Evolutionary conservation across 2,329 filamentous ascomycete species (phyloP).

Genomic region (Ophiocordyceps camponoti-leonardi): DNA sequence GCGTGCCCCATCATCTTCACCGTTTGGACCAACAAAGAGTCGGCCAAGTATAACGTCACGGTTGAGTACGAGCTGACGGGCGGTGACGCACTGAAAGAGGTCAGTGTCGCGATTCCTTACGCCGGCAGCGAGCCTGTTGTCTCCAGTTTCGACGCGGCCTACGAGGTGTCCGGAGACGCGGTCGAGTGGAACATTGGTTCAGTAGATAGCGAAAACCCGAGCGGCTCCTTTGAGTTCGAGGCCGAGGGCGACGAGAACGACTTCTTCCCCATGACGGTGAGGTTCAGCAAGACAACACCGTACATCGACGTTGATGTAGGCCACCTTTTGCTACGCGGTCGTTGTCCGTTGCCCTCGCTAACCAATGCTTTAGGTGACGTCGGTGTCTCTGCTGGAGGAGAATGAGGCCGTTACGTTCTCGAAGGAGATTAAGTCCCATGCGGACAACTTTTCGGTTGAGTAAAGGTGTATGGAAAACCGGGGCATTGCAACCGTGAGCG

Average conservation of each 20-base stretch:
- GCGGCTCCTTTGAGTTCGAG: conserved; percentile 89
- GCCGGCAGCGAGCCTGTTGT: conserved; percentile 69
- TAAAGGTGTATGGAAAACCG: conserved; percentile 19
- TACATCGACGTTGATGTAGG: conserved; percentile 90
- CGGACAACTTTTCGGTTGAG: conserved; percentile 63
- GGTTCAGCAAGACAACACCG: conserved; percentile 71
- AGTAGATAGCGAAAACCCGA: conserved; percentile 66
- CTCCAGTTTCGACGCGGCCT: conserved; percentile 84
- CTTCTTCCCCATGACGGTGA: conserved; percentile 94
- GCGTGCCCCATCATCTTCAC: conserved; percentile 90
- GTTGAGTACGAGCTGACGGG: conserved; percentile 91
- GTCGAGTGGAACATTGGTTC: conserved; percentile 87
- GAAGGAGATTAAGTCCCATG: conserved; percentile 61
- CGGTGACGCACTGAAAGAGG: conserved; percentile 61
- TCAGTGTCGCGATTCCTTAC: conserved; percentile 78
- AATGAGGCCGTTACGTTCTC: conserved; percentile 67
- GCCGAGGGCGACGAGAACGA: conserved; percentile 77
- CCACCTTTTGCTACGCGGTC: conserved; percentile 8
- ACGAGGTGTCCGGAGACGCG: conserved; percentile 83
- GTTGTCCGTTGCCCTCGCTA: conserved; percentile 6
- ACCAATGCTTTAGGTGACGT: conserved; percentile 31
- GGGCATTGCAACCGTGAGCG: not conserved
- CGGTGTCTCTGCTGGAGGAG: conserved; percentile 56
- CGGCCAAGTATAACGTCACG: conserved; percentile 73
- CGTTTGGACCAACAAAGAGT: conserved; percentile 89